A percentile compares a stretch with the other conserved stretches of the same genome.
These are phyloP conservation scores for Citrus hindsii DNA, from an alignment of 345 rosid genomes.

Conservation along the genomic window DNA sequence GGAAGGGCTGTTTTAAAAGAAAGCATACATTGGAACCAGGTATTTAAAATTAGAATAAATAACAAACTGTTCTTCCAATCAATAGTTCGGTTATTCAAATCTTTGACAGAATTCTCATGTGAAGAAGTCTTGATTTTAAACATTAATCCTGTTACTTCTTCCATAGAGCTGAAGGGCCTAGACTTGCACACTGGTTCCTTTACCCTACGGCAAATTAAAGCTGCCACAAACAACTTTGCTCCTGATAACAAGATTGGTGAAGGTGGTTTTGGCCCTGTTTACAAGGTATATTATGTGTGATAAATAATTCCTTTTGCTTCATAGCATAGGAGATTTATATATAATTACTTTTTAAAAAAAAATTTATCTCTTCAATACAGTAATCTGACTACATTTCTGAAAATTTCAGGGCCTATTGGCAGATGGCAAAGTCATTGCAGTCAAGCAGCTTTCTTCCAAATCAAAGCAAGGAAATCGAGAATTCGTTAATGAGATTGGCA, in stretches of 20 bases:
- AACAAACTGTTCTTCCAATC: neutral
- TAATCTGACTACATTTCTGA: neutral
- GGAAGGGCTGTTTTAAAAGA: conserved; percentile 41
- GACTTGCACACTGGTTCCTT: conserved; percentile 25
- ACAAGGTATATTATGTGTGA: conserved; percentile 15
- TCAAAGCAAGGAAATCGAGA: conserved; percentile 56
- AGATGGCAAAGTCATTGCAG: conserved; percentile 54
- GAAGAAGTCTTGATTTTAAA: too few species aligned
- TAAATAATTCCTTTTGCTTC: neutral
- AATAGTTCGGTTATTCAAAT: too few species aligned
- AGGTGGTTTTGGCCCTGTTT: conserved; percentile 39
- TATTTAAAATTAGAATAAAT: neutral
- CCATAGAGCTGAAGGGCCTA: conserved; percentile 20
- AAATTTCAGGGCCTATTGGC: conserved; percentile 42
- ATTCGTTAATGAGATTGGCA: conserved; percentile 7
- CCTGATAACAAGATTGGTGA: conserved; percentile 30
- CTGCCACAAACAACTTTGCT: conserved; percentile 32
- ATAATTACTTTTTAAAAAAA: too few species aligned
- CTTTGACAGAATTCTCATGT: too few species aligned
- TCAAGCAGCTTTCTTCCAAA: conserved; percentile 65
- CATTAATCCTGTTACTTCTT: neutral
- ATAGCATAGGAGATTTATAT: too few species aligned
- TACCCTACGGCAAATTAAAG: conserved; percentile 22
- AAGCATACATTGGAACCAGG: conserved; percentile 32
- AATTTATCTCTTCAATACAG: too few species aligned